Evolutionary conservation across 2,329 filamentous ascomycete species (phyloP).

Genomic region (Xylaria polymorpha): DNA sequence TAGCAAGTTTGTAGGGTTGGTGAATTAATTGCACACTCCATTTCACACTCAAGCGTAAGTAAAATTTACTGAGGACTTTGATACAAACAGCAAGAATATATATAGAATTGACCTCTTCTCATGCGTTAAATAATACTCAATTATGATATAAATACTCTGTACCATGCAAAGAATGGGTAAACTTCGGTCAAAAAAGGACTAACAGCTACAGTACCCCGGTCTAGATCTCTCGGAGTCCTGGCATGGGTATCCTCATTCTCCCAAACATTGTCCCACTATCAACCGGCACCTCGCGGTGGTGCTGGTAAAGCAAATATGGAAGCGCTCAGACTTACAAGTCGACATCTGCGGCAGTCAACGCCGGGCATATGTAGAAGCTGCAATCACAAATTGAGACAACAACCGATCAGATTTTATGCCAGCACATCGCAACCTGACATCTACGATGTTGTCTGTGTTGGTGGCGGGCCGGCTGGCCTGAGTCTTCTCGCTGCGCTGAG

Average conservation of each 20-base stretch:
- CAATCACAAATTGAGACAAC: constrained; percentile 53
- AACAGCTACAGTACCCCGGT: constrained; percentile 1
- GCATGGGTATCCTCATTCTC: constrained; percentile 6
- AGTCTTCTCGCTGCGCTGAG: constrained; percentile 82
- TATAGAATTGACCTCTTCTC: background rate
- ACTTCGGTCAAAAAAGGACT: constrained; percentile 10
- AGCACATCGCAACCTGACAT: constrained; percentile 70
- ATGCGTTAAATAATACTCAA: no score
- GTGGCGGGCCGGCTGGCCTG: constrained; percentile 88
- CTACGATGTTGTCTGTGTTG: constrained; percentile 93
- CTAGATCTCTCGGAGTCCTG: constrained; percentile 19
- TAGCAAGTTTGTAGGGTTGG: background rate
- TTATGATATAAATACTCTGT: background rate
- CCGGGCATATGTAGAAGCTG: constrained; percentile 60
- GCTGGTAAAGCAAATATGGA: constrained; percentile 43
- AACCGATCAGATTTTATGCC: constrained; percentile 56
- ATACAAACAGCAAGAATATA: background rate
- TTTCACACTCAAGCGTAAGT: background rate
- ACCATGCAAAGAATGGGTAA: constrained; percentile 6
- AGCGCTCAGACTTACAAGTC: constrained; percentile 38
- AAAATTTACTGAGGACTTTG: background rate
- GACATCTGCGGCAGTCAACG: constrained; percentile 41
- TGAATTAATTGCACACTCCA: background rate
- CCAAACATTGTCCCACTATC: constrained; percentile 21
- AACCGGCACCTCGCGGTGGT: background rate